A percentile compares a stretch with the other conserved stretches of the same genome.
These are phyloP conservation scores for Globisporangium lucens DNA, from an alignment of 352 stramenopile species.

Conservation along the genomic window DNA sequence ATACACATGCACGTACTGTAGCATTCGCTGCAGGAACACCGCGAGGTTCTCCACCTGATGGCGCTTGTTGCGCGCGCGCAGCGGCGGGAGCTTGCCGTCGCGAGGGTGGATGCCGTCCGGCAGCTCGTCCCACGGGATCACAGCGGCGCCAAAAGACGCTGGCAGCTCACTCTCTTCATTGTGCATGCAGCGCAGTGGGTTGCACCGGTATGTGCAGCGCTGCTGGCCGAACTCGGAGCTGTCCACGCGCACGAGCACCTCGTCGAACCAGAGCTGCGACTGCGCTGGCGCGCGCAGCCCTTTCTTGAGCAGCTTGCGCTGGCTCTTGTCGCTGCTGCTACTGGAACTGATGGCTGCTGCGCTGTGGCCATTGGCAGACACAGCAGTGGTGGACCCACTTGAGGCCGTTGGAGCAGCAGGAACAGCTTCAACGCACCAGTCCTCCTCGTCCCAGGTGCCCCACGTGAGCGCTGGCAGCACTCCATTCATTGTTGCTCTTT, in stretches of 20 bases:
- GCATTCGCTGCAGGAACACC: constrained; percentile 59
- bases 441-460: constrained; percentile 65
- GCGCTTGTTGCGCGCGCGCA: constrained; percentile 64
- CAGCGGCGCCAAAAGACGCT: not conserved
- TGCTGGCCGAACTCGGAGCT: constrained; percentile 29
- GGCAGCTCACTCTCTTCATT: not conserved
- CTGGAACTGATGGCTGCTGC: not conserved
- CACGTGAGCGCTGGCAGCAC: constrained; percentile 66
- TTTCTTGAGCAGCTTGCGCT: constrained; percentile 49
- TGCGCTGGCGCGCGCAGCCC: constrained; percentile 37
- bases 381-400: not conserved
- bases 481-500: constrained; percentile 55
- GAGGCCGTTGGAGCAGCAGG: too few relatives aligned
- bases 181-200: constrained; percentile 54
- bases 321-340: constrained; percentile 32
- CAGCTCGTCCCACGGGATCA: constrained; percentile 64
- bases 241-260: constrained; percentile 60
- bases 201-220: constrained; percentile 49
- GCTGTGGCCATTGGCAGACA: not conserved
- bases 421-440: constrained; percentile 15
- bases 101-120: constrained; percentile 65
- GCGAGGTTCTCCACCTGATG: constrained; percentile 79
- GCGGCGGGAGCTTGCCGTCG: constrained; percentile 53
- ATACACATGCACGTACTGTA: constrained; percentile 31
- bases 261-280: constrained; percentile 71